phyloP scores from a whole-genome alignment of 1,284 basidiomycete genomes.

The Apiotrichum veenhuisii region DNA sequence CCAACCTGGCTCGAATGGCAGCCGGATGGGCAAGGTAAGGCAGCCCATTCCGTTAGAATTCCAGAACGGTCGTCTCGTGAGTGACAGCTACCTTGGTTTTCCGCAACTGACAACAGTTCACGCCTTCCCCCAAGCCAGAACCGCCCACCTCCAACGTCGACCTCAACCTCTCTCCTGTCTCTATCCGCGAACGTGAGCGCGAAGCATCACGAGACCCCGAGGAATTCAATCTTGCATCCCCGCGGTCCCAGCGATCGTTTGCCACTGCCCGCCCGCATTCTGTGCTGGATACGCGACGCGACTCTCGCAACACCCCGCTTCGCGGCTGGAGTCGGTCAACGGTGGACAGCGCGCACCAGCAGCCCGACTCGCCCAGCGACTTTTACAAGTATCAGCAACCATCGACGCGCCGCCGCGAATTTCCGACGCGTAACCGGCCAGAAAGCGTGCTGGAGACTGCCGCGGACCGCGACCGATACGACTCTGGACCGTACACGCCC shows the following conservation, averaged over 20 bases:
- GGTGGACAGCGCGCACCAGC: not conserved
- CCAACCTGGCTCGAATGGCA: not conserved
- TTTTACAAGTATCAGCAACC: constrained; percentile 2
- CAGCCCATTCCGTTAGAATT: constrained; percentile 38
- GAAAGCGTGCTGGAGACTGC: constrained; percentile 17
- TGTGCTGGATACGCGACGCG: not conserved
- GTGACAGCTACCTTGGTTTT: constrained; percentile 7
- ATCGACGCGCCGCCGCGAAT: constrained; percentile 1
- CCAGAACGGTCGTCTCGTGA: constrained; percentile 29
- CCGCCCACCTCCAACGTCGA: not conserved
- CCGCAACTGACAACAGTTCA: constrained; percentile 24
- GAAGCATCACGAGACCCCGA: not conserved
- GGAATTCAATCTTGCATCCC: not conserved
- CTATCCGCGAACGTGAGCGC: not conserved
- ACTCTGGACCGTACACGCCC: not conserved
- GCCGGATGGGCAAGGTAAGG: constrained; percentile 10
- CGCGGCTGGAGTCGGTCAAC: not conserved
- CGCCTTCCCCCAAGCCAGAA: constrained; percentile 30
- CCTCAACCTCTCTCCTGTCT: constrained; percentile 1
- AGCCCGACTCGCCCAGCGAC: constrained; percentile 2
- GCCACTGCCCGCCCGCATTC: constrained; percentile 7
- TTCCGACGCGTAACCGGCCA: constrained; percentile 12
- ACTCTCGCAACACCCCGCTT: not conserved
- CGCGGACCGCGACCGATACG: constrained; percentile 17
- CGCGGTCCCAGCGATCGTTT: constrained; percentile 3